Evolutionary conservation across 768 basidiomycete species (phyloP).

Genomic region (Rhodotorula diobovata): DNA sequence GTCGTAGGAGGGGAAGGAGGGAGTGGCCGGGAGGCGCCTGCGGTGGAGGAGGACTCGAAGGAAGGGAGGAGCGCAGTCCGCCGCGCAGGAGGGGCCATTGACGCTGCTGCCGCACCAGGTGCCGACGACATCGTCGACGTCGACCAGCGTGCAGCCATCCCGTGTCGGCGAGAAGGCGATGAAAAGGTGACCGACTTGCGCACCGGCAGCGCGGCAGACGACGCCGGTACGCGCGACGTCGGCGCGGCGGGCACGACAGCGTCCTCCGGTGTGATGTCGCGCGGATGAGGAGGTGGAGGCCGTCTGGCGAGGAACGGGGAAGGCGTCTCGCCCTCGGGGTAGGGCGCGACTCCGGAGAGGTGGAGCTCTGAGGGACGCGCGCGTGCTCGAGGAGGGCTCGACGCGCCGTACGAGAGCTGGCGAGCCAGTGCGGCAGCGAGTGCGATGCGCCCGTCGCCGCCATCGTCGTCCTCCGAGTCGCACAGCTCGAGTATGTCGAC

Average conservation of each 20-base stretch:
- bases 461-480: not conserved
- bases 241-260: not conserved
- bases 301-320: conserved; percentile 12
- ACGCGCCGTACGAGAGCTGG: not conserved
- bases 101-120: too few species aligned
- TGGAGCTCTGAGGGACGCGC: not conserved
- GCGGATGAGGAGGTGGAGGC: too few species aligned
- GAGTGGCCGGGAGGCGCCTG: not conserved
- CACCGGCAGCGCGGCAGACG: not conserved
- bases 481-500: not conserved
- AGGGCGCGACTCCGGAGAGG: not conserved
- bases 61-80: not conserved
- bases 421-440: not conserved
- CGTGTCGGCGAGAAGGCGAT: not conserved
- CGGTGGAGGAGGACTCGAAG: not conserved
- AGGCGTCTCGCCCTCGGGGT: not conserved
- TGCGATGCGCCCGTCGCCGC: not conserved
- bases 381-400: not conserved
- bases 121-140: too few species aligned
- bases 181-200: conserved; percentile 25
- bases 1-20: not conserved
- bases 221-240: not conserved
- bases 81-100: not conserved
- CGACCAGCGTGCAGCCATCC: too few species aligned
- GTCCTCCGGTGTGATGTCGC: not conserved